Evolutionary conservation across 1,139 yeast species (phyloP).

Genomic region (Hemisphaericaspora lyxosophila): DNA sequence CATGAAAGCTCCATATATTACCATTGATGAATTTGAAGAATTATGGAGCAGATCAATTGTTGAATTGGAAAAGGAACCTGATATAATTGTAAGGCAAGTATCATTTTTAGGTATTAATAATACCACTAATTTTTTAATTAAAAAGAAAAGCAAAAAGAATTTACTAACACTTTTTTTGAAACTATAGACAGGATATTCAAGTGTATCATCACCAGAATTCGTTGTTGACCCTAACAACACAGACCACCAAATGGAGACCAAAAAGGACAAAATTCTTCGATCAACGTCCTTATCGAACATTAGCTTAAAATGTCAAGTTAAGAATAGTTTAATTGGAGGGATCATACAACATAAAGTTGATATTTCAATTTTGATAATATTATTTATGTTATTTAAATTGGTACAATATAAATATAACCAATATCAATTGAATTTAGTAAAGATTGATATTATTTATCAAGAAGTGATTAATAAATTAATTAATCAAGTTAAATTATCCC

Average conservation of each 20-base stretch:
- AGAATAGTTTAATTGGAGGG: conserved; percentile 53
- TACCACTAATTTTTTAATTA: conserved; percentile 2
- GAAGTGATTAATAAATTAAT: conserved; percentile 51
- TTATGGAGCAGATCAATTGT: conserved; percentile 70
- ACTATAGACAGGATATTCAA: conserved; percentile 35
- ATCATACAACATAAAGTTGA: conserved; percentile 40
- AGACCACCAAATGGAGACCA: conserved; percentile 18
- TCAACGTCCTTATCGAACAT: conserved; percentile 71
- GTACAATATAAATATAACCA: conserved; percentile 35
- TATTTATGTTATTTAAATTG: conserved; percentile 21
- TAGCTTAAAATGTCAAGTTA: conserved; percentile 59
- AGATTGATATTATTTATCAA: conserved; percentile 35
- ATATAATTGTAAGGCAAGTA: conserved; percentile 78
- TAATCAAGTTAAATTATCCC: conserved; percentile 32
- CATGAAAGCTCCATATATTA: conserved; percentile 58
- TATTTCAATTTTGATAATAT: conserved; percentile 25
- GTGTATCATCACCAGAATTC: conserved; percentile 25
- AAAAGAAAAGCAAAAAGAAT: conserved; percentile 1
- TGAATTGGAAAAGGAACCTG: conserved; percentile 70
- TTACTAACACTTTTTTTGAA: conserved; percentile 22
- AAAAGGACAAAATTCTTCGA: conserved; percentile 56
- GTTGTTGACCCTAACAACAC: conserved; percentile 32
- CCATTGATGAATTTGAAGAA: conserved; percentile 75
- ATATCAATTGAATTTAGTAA: conserved; percentile 29
- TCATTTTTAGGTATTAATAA: conserved; percentile 9